These are phyloP conservation scores for Trichoderma sp. DNA, from an alignment of 2,329 filamentous ascomycete genomes.

Conservation along the genomic window DNA sequence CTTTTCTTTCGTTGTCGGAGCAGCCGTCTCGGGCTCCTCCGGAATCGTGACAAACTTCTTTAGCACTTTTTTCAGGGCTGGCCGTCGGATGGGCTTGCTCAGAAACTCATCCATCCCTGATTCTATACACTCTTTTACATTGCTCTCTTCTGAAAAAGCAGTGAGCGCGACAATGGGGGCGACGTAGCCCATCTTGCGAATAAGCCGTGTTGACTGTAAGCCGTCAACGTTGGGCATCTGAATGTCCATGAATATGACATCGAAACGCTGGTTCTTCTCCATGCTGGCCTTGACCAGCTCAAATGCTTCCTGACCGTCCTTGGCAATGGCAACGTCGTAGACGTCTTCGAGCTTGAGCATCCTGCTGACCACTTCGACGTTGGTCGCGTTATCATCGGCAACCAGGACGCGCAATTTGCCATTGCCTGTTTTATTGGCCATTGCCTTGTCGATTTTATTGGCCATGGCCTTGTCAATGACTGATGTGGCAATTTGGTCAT, in stretches of 20 bases:
- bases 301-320: conserved; percentile 83
- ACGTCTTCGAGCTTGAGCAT: conserved; percentile 76
- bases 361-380: conserved; percentile 59
- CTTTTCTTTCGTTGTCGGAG: conserved; percentile 1
- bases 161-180: conserved; percentile 89
- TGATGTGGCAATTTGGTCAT: conserved; percentile 64
- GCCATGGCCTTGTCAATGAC: conserved; percentile 66
- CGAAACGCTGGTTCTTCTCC: conserved; percentile 70
- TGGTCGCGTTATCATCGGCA: conserved; percentile 68
- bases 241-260: conserved; percentile 94
- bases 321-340: conserved; percentile 86
- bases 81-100: conserved; percentile 73
- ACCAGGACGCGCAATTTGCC: conserved; percentile 78
- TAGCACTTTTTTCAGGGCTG: conserved; percentile 81
- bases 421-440: conserved; percentile 58
- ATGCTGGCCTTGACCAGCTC: conserved; percentile 83
- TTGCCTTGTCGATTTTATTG: conserved; percentile 53
- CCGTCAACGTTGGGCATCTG: conserved; percentile 95
- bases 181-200: conserved; percentile 81
- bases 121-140: conserved; percentile 82
- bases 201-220: conserved; percentile 80
- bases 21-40: conserved; percentile 54
- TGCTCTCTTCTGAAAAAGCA: conserved; percentile 87
- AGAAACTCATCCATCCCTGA: conserved; percentile 93
- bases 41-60: conserved; percentile 81